Conservation (phyloP, 345 rosid species). For the Populus davidiana region DNA sequence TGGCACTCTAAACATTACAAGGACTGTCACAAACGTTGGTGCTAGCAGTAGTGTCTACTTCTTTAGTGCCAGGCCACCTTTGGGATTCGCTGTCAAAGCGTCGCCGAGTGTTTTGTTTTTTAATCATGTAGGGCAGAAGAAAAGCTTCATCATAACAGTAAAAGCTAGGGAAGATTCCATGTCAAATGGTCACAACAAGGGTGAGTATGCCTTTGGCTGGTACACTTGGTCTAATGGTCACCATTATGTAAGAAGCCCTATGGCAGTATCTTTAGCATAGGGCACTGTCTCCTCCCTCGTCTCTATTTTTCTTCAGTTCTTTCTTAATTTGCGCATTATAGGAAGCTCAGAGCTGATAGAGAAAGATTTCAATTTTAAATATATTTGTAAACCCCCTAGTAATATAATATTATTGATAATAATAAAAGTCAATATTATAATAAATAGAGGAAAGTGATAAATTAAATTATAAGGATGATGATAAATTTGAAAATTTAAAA, state of each 20-base stretch:
- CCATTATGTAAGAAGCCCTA: conserved; percentile 65
- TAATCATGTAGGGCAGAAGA: conserved; percentile 43
- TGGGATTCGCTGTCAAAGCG: conserved; percentile 44
- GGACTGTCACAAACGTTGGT: conserved; percentile 77
- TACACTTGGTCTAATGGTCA: conserved; percentile 57
- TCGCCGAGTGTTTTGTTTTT: conserved; percentile 50
- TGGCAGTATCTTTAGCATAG: conserved; percentile 53
- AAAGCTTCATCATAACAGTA: conserved; percentile 50
- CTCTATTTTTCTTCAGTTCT: not conserved
- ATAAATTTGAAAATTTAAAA: too few species aligned
- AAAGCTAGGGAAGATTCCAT: not conserved
- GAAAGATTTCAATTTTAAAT: not conserved
- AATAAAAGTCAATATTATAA: too few species aligned
- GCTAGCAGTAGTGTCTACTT: conserved; percentile 35
- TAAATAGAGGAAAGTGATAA: too few species aligned
- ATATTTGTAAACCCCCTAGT: not conserved
- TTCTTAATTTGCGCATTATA: not conserved
- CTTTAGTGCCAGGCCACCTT: conserved; percentile 40
- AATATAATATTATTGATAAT: too few species aligned
- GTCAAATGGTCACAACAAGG: conserved; percentile 17
- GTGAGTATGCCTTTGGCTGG: conserved; percentile 66
- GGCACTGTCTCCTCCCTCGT: not conserved
- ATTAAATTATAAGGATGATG: too few species aligned
- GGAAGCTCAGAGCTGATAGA: not conserved
- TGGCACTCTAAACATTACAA: conserved; percentile 28